Base-by-base conservation (phyloP, 495 filamentous ascomycete species). In the Penicillium cosmopolitanum region DNA sequence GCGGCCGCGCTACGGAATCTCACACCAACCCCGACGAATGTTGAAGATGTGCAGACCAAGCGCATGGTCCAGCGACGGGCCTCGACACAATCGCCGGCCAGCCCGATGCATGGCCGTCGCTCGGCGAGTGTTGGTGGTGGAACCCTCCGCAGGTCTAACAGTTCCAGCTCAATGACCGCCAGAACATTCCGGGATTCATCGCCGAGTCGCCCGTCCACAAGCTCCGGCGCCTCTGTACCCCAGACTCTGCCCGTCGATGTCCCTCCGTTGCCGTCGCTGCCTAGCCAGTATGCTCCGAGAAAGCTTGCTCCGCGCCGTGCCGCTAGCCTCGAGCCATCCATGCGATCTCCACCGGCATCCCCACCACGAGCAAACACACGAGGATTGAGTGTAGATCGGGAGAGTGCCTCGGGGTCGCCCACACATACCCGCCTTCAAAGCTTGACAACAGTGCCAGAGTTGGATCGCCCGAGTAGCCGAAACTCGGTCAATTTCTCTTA, bases 401-500 rank as follows among this genome's bases (percentile, higher is more conserved):
- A 58, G 8, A 53, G 61, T 42, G 51, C 67, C 42, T 57, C 66
- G 52, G 55, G 55, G 9, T 58, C 63, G 7, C 51, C 62, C n/a
- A 44, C 64, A 12, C 63, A 68, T 34, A 50, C 61, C 35, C 65
- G 70, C 8, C 53, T 65, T 9, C 64, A 59, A 8, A 71, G 65
- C 42, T 65, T 80, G 13, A 71, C 70, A 33, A 70, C 68, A 15
- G 74, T 82, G 1, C 72, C 70, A 5, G 83, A 84, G 57, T 35
- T 74, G 53, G 85, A 83, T 16, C 75, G 85, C 55, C 80, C 89
- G 11, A 78, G 74, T 16, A 91, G 86, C 66, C 78, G 84, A 63
- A 84, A 78, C 43, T 92, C 89, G 3, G 79, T 94, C 63, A 96
- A 97, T 73, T 96, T 95, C 66, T 97, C 93, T 7, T 91, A 92